Evolutionary conservation across 768 basidiomycete species (phyloP), one percentile per base, ranked within the genome.

Genomic region (Cubamyces sp.): DNA sequence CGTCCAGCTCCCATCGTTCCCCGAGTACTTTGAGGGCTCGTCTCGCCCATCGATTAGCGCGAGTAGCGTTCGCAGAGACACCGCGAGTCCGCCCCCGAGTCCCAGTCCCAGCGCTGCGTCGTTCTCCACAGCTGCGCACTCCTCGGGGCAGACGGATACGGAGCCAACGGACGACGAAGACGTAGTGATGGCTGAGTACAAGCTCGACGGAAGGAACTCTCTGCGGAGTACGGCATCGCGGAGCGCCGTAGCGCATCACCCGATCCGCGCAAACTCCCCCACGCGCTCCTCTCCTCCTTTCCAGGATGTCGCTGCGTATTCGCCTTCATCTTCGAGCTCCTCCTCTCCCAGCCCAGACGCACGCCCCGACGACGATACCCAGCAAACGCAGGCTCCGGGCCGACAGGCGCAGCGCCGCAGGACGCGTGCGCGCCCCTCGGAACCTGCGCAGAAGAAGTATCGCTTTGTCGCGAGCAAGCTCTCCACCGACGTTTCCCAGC

Each of bases 101-200:
- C 63, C 57, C 1, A 64, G 63, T 37, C 63, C 63, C n/a, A 60
- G 58, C 43, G 37, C 39, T 5, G 59, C 46, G 14, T 64, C 61
- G 28, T 52, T 50, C 19, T 55, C 40, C 9, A 51, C 49, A 7
- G 30, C 23, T 40, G 60, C 53, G 47, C 47, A 43, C 47, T 54
- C 53, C n/a, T n/a, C 30, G 2, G 40, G 41, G 5, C 50, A 58
- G 7, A 58, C 62, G 23, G 56, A 63, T 21, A 58, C 62, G 18
- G 57, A 57, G 15, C 62, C 62, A 6, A 57, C 62, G 5, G 62
- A 63, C n/a, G 61, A 62, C n/a, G 61, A 62, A 26, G 61, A 62
- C 23, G 52, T 21, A 18, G 21, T 47, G 40, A 59, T 58, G 56
- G 28, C 45, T 39, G 56, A 58, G 11, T 15, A 23, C 26, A 15